Percentiles rank a stretch among this genome's conserved stretches.
These are phyloP conservation scores for Coemansia sp. DNA, from an alignment of 192 early-diverging fungal species.

Conservation along the genomic window DNA sequence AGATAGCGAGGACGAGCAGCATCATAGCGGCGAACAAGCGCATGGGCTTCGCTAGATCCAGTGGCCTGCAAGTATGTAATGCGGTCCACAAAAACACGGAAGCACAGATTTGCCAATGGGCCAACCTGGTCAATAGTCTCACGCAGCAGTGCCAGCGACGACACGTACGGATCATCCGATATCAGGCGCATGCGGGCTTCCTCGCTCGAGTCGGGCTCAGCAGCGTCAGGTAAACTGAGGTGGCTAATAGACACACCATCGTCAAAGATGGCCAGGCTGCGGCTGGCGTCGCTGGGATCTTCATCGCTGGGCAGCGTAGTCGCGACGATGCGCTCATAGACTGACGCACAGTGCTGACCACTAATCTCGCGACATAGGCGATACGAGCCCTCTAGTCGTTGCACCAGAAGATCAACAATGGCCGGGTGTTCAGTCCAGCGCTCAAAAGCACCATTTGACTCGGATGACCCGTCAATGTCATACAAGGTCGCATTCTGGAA, in stretches of 20 bases:
- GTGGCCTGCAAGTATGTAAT: constrained; percentile 11
- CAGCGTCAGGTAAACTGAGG: constrained; percentile 1
- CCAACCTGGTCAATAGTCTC: constrained; percentile 40
- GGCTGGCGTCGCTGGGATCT: neutral
- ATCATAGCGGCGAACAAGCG: constrained; percentile 26
- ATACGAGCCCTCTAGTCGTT: constrained; percentile 31
- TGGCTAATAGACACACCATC: constrained; percentile 27
- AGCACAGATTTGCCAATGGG: constrained; percentile 37
- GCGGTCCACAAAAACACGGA: constrained; percentile 42
- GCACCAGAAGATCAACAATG: constrained; percentile 24
- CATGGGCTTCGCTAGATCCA: constrained; percentile 1
- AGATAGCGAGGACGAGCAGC: constrained; percentile 28
- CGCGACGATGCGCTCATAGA: constrained; percentile 35
- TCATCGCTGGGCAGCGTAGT: constrained; percentile 31
- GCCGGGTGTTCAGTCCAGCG: constrained; percentile 32
- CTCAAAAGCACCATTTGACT: neutral
- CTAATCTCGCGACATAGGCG: constrained; percentile 37
- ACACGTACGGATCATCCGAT: constrained; percentile 26
- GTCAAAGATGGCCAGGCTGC: constrained; percentile 18
- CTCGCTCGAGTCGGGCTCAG: neutral
- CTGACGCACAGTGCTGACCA: constrained; percentile 18
- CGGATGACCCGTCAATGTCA: constrained; percentile 5
- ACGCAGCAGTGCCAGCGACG: constrained; percentile 36
- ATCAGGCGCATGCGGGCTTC: neutral
- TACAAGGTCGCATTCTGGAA: constrained; percentile 36